A percentile compares a stretch with the other conserved stretches of the same genome.
Evolutionary conservation across 495 filamentous ascomycete genomes (phyloP).

Genomic region (Clavariopsis aquatica): DNA sequence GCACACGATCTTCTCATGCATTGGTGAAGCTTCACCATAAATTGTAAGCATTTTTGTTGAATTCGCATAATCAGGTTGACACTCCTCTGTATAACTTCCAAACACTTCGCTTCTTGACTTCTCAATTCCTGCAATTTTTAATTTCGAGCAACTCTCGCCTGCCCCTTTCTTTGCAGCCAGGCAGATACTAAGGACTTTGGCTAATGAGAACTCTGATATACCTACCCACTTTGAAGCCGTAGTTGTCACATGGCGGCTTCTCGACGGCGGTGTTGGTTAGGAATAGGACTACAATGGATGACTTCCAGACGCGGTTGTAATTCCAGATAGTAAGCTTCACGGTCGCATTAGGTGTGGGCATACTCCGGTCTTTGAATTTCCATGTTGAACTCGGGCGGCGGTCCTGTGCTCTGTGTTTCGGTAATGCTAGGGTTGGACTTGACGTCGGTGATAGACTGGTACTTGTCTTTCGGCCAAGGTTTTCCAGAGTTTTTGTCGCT

Average conservation of each 20-base stretch:
- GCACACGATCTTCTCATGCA: neutral
- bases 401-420: no score
- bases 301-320: slow-evolving; percentile 51
- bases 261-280: slow-evolving; percentile 50
- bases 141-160: slow-evolving; percentile 38
- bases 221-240: slow-evolving; percentile 30
- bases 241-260: slow-evolving; percentile 45
- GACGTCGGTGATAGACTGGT: no score
- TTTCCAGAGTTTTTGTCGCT: no score
- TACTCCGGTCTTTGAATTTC: no score
- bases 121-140: slow-evolving; percentile 21
- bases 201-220: slow-evolving; percentile 40
- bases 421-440: no score
- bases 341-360: slow-evolving; percentile 53
- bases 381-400: no score
- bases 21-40: slow-evolving; percentile 23
- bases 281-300: slow-evolving; percentile 50
- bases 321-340: slow-evolving; percentile 54
- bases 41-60: slow-evolving; percentile 40
- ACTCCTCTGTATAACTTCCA: slow-evolving; percentile 37
- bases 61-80: slow-evolving; percentile 40
- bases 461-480: no score
- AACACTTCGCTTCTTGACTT: slow-evolving; percentile 29
- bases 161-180: slow-evolving; percentile 39
- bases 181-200: slow-evolving; percentile 38